Evolutionary conservation across 2,329 filamentous ascomycete genomes (phyloP).

Genomic region (Fusarium dimerum): DNA sequence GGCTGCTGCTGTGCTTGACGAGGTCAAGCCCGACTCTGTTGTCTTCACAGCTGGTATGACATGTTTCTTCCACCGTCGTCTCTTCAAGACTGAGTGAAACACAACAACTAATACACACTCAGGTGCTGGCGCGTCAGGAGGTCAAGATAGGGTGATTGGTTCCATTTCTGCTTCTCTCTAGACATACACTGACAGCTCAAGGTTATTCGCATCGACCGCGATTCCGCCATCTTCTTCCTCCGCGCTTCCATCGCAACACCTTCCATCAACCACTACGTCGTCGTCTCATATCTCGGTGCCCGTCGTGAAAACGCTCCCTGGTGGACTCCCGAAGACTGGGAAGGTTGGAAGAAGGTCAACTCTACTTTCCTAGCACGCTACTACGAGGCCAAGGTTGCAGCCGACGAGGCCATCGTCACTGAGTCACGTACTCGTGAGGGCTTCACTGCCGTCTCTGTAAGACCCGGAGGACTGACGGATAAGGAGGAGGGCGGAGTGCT

Average conservation of each 20-base stretch:
- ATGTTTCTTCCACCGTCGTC: neutral
- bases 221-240: constrained; percentile 25
- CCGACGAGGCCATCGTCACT: constrained; percentile 53
- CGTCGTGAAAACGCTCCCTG: constrained; percentile 50
- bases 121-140: constrained; percentile 33
- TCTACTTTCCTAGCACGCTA: constrained; percentile 46
- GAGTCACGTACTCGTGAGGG: constrained; percentile 38
- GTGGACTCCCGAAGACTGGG: constrained; percentile 51
- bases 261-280: constrained; percentile 56
- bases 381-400: constrained; percentile 56
- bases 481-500: constrained; percentile 45
- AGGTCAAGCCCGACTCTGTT: constrained; percentile 61
- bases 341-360: constrained; percentile 39
- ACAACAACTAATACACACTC: constrained; percentile 2
- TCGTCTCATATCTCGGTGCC: constrained; percentile 58
- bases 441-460: constrained; percentile 49
- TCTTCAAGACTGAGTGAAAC: neutral
- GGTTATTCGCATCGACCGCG: constrained; percentile 29
- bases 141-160: constrained; percentile 39
- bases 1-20: constrained; percentile 51
- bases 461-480: constrained; percentile 49
- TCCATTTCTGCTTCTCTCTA: neutral
- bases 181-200: constrained; percentile 12
- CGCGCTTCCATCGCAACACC: constrained; percentile 24
- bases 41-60: constrained; percentile 60